Evolutionary conservation across 1,284 basidiomycete genomes (phyloP), one percentile per base, ranked within the genome.

Genomic region (Austroboletus niveus): DNA sequence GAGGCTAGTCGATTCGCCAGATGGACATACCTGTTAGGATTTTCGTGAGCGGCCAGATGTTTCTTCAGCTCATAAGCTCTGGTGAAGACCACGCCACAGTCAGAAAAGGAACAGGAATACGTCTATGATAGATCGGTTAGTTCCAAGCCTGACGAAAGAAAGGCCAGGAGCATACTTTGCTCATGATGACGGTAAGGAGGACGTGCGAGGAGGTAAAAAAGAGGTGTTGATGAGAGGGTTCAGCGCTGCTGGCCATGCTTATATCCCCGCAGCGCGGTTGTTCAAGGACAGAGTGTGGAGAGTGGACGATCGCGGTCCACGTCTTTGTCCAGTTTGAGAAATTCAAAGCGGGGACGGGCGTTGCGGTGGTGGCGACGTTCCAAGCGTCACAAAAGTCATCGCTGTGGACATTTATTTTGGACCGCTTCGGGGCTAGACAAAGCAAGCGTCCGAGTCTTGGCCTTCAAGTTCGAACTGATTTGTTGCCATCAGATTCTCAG

Each of bases 31-130:
- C 42, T 53, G 7, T 47, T 39, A 0, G 54, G 57, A 11, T 53
- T 3, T 2, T 50, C 50, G 34, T 66, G 64, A 9, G 45, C 35
- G 24, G 27, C 53, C 39, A 17, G 51, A 30, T 69, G 68, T 34
- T 65, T 64, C 17, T 38, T 64, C 31, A 66, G 45, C 12, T 69
- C 54, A n/a, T 45, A 51, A 8, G 46, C 44, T 32, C 17, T 65
- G 12, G 27, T 20, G 14, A 66, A 69, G 38, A 41, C 42, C 42
- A 30, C 31, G 27, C 11, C 36, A 36, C 68, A 66, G 42, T 46
- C 4, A 2, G 17, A 9, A 11, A 39, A 34, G 14, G 63, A 44
- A 22, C 68, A 69, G 4, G 52, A 1, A 42, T 47, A 49, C 17
- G 39, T 54, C 68, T 69, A 8, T 7, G 36, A 15, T 22, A 15